These are phyloP conservation scores for Solanum phureja DNA, from an alignment of 257 asterid species.

Conservation along the genomic window DNA sequence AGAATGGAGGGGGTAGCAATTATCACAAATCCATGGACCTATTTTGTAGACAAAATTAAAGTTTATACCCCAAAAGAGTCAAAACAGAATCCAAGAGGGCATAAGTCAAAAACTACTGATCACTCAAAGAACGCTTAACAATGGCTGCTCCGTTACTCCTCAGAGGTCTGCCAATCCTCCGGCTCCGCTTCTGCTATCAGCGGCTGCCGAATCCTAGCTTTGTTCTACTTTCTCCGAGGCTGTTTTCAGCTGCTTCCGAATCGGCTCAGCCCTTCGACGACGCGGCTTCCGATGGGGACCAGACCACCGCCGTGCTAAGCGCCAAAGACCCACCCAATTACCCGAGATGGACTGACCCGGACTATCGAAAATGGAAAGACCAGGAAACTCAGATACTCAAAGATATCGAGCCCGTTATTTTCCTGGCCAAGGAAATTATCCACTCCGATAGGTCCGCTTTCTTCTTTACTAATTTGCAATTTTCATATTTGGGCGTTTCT, in stretches of 20 bases:
- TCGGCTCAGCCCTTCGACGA: constrained; percentile 18
- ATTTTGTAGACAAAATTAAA: background rate
- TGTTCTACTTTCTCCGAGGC: constrained; percentile 15
- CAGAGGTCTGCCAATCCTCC: constrained; percentile 44
- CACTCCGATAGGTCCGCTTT: constrained; percentile 53
- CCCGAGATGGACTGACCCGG: constrained; percentile 35
- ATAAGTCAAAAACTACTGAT: background rate
- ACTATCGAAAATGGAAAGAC: constrained; percentile 54
- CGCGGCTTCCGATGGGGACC: background rate
- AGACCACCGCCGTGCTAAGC: constrained; percentile 1
- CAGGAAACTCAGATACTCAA: constrained; percentile 54
- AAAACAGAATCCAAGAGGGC: background rate
- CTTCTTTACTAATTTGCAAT: background rate
- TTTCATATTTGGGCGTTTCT: background rate
- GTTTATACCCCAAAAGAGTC: background rate
- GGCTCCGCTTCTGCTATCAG: constrained; percentile 34
- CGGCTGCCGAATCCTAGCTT: constrained; percentile 14
- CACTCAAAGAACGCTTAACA: background rate
- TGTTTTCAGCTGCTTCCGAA: constrained; percentile 28
- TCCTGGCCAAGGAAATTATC: constrained; percentile 56
- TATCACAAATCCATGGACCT: background rate
- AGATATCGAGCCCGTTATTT: constrained; percentile 56
- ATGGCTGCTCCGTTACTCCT: constrained; percentile 62
- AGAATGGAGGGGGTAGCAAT: background rate
- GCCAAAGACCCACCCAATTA: constrained; percentile 24